Evolutionary conservation across 768 basidiomycete genomes (phyloP), one percentile per base, ranked within the genome.

Genomic region (Termitomyces sp.): DNA sequence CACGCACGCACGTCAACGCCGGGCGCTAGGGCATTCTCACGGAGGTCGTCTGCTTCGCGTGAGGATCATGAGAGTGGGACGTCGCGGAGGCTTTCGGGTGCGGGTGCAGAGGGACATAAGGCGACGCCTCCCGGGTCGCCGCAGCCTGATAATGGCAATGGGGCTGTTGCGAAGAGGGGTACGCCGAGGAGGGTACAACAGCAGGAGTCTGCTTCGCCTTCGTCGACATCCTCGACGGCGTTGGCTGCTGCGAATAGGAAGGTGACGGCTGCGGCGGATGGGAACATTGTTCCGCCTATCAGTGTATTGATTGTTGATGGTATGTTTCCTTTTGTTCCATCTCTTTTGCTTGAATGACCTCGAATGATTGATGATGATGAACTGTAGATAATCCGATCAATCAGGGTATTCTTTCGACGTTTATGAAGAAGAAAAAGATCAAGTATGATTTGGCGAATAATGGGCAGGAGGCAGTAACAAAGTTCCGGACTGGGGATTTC

Each of bases 221-320:
- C 59, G 13, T 44, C 59, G 13, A 14, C 36, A 24, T 55, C 50
- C n/a, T 65, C 72, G 13, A 59, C 69, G 13, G 60, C 69, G n/a
- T 62, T 72, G 26, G 59, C 67, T n/a, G 61, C 72, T 40, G 72
- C 60, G 22, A 72, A 69, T 52, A 86, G 83, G 72, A 84, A 79
- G 53, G 73, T 73, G 26, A 86, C 85, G 65, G 74, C 74, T 26
- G 62, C 75, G 8, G 69, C 77, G 7, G 89, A 91, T 56, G 79
- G 81, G 27, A 86, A 86, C 59, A 88, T 98, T 33, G 89, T 96
- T 2, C 97, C 97, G 3, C 97, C 97, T 0, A 98, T 99, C 68
- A 96, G 91, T 65, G 97, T 99, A 0, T 81, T 99, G 65, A 97
- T 99, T 66, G 97, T 98, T 39, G 97, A 99, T 72, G 96, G 96